These are phyloP conservation scores for Microdochium paspali DNA, from an alignment of 2,329 filamentous ascomycete species.

Conservation along the genomic window DNA sequence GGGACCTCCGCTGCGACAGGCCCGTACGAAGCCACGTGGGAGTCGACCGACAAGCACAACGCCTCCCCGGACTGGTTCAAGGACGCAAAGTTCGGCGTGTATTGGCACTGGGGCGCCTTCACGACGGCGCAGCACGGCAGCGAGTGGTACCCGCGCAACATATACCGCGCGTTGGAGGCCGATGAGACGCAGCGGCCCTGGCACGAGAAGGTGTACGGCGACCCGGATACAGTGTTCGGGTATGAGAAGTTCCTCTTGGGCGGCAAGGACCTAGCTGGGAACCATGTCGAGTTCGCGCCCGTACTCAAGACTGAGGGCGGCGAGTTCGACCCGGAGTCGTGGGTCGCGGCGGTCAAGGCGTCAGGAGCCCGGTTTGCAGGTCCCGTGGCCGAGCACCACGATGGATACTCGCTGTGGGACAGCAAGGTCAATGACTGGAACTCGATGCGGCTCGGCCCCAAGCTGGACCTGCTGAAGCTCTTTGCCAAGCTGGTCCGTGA, in stretches of 20 bases:
- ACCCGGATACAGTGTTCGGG: neutral
- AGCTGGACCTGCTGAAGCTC: slow-evolving; percentile 6
- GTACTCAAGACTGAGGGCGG: slow-evolving; percentile 5
- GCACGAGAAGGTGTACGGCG: slow-evolving; percentile 1
- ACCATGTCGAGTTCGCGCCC: slow-evolving; percentile 5
- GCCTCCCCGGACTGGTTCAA: slow-evolving; percentile 6
- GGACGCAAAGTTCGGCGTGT: slow-evolving; percentile 8
- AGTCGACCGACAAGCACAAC: slow-evolving; percentile 3
- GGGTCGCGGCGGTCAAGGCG: slow-evolving; percentile 5
- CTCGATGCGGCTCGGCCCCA: slow-evolving; percentile 4
- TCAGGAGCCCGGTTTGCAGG: slow-evolving; percentile 7
- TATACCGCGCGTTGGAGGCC: slow-evolving; percentile 1
- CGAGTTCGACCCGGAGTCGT: slow-evolving; percentile 5
- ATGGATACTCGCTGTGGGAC: slow-evolving; percentile 8
- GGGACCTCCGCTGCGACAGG: neutral
- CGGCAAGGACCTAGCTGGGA: slow-evolving; percentile 2
- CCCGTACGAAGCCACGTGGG: slow-evolving; percentile 4
- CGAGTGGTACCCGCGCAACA: slow-evolving; percentile 6
- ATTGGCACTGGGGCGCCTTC: slow-evolving; percentile 9
- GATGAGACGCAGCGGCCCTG: slow-evolving; percentile 3
- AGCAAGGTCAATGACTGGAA: slow-evolving; percentile 9
- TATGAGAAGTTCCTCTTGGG: slow-evolving; percentile 8
- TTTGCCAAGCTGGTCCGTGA: slow-evolving; percentile 5
- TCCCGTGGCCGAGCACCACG: slow-evolving; percentile 7
- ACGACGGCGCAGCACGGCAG: slow-evolving; percentile 4